Percentiles rank a stretch among this genome's conserved stretches.
phyloP scores from a whole-genome alignment of 192 early-diverging fungal genomes.

The Podila clonocystis region DNA sequence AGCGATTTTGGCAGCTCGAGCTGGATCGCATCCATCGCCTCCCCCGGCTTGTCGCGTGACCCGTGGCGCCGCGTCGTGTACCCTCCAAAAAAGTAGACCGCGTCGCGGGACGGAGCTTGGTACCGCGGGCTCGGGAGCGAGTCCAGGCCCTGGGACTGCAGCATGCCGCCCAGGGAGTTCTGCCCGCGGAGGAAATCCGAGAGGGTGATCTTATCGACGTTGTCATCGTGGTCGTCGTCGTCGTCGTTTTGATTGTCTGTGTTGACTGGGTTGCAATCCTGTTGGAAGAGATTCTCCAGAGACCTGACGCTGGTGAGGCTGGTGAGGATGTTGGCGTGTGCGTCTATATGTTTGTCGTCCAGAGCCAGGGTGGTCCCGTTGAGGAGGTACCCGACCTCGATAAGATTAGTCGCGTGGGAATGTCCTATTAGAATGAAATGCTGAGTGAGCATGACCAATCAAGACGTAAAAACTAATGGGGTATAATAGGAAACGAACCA shows the following conservation, averaged over 20 bases:
- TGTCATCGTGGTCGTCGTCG: not conserved
- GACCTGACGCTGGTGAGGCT: slow-evolving; percentile 22
- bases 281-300: not conserved
- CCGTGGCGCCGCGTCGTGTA: slow-evolving; percentile 32
- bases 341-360: slow-evolving; percentile 16
- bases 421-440: slow-evolving; percentile 8
- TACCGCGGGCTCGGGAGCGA: slow-evolving; percentile 17
- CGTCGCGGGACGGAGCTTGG: slow-evolving; percentile 10
- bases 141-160: slow-evolving; percentile 23
- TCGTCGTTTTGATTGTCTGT: not conserved
- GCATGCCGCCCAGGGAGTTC: slow-evolving; percentile 39
- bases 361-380: slow-evolving; percentile 7
- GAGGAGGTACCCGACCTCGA: slow-evolving; percentile 41
- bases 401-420: slow-evolving; percentile 30
- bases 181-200: slow-evolving; percentile 16
- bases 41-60: not conserved
- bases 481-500: slow-evolving; percentile 8
- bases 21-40: slow-evolving; percentile 33
- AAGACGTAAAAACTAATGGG: not conserved
- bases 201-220: not conserved
- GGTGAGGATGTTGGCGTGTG: not conserved
- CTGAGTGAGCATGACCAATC: not conserved
- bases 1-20: slow-evolving; percentile 35
- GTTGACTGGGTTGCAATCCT: not conserved
- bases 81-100: slow-evolving; percentile 28